A percentile compares a stretch with the other conserved stretches of the same genome.
phyloP scores from a whole-genome alignment of 2,329 filamentous ascomycete species.

The Venturia pyrina region DNA sequence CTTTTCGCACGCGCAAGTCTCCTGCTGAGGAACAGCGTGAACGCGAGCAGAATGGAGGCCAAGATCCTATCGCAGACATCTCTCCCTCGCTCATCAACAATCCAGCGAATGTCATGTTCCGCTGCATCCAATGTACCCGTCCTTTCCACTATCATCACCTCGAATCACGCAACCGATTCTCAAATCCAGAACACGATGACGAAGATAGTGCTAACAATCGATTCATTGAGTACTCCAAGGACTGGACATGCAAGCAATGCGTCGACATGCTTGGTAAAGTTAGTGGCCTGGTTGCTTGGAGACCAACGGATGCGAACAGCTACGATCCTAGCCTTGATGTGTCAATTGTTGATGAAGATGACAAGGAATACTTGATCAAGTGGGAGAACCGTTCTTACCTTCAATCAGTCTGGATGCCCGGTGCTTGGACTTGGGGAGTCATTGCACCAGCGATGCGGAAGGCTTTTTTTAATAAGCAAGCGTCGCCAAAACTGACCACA shows the following conservation, averaged over 20 bases:
- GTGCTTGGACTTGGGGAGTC: constrained; percentile 76
- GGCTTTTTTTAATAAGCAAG: constrained; percentile 64
- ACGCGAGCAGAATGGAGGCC: constrained; percentile 65
- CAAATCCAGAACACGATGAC: constrained; percentile 25
- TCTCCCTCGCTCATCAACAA: constrained; percentile 61
- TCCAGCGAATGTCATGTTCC: constrained; percentile 64
- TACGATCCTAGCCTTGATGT: constrained; percentile 18
- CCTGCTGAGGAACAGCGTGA: constrained; percentile 69
- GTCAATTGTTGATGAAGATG: constrained; percentile 51
- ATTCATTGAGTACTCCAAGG: constrained; percentile 60
- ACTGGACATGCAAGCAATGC: constrained; percentile 78
- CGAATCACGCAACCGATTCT: constrained; percentile 36
- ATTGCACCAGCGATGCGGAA: constrained; percentile 54
- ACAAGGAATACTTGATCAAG: constrained; percentile 89
- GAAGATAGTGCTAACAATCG: constrained; percentile 49
- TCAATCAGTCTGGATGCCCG: constrained; percentile 77
- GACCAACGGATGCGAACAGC: constrained; percentile 55
- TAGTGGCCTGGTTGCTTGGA: constrained; percentile 77
- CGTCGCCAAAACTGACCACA: constrained; percentile 57
- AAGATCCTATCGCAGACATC: constrained; percentile 64
- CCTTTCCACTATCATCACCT: constrained; percentile 81
- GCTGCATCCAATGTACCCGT: constrained; percentile 66
- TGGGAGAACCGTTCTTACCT: constrained; percentile 76
- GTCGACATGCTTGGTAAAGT: constrained; percentile 55
- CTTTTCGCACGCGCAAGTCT: constrained; percentile 65